A percentile compares a stretch with the other conserved stretches of the same genome.
Conservation (phyloP, 805 yeast species). For the Kurtzmaniella fragi region DNA sequence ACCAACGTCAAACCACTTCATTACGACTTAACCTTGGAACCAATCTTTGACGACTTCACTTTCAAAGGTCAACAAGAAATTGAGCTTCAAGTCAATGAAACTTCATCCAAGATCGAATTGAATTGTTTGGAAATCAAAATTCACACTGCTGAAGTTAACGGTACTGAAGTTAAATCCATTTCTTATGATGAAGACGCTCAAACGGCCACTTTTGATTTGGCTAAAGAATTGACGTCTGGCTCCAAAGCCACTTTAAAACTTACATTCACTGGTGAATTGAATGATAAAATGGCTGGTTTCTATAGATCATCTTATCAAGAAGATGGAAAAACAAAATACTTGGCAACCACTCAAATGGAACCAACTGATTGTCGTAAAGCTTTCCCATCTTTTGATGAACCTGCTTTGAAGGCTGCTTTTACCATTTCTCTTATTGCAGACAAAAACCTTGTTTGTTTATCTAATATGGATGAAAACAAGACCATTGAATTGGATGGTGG, state of each 20-base stretch:
- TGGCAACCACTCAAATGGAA: slow-evolving; percentile 84
- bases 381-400: slow-evolving; percentile 84
- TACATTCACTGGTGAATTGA: slow-evolving; percentile 57
- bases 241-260: slow-evolving; percentile 42
- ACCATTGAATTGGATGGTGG: slow-evolving; percentile 38
- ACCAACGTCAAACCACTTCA: slow-evolving; percentile 37
- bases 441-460: slow-evolving; percentile 52
- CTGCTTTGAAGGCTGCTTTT: slow-evolving; percentile 71
- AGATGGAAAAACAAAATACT: slow-evolving; percentile 60
- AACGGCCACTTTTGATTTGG: slow-evolving; percentile 35
- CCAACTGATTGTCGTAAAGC: slow-evolving; percentile 85
- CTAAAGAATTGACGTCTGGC: slow-evolving; percentile 29
- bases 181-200: slow-evolving; percentile 33
- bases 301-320: slow-evolving; percentile 64
- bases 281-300: slow-evolving; percentile 80
- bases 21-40: slow-evolving; percentile 38
- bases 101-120: slow-evolving; percentile 43
- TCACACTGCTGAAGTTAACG: slow-evolving; percentile 40
- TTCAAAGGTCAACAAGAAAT: slow-evolving; percentile 53
- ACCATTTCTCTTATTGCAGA: slow-evolving; percentile 58
- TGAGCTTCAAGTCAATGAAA: slow-evolving; percentile 48
- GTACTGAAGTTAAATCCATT: slow-evolving; percentile 15
- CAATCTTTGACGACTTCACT: slow-evolving; percentile 49
- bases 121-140: slow-evolving; percentile 65
- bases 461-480: slow-evolving; percentile 62